Base-by-base conservation (phyloP, 2,329 filamentous ascomycete genomes). In the Pseudogymnoascus sp. region DNA sequence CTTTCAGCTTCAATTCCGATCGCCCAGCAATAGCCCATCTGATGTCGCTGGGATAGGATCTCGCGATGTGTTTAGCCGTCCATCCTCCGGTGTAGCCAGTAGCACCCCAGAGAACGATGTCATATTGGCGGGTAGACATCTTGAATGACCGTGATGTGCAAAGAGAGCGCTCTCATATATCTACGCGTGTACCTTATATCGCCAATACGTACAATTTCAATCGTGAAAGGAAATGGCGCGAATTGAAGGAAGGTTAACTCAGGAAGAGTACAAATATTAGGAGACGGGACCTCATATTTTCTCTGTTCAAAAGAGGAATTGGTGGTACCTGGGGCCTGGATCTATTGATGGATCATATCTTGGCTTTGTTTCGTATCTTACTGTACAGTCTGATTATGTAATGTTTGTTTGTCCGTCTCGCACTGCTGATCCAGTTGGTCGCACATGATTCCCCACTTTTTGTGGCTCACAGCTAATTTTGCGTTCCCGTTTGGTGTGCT, bases 21-120 rank as follows among this genome's bases (percentile, higher is more conserved):
- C 92, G 88, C 30, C 92, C 92, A 50, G 91, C 90, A 61, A 97
- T 78, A 12, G 90, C 92, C 92, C 92, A 97, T 77, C 85, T 91
- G 64, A 96, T 73, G 71, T 90, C 83, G 16, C 88, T 90, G 0
- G 91, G 88, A 1, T 91, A 78, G 65, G 83, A 76, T 12, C 79
- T 80, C 59, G 85, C 80, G 68, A 96, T 87, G 73, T 94, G 85
- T 72, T 95, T 86, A 28, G 87, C 86, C 2, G 85, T 85, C 66
- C 89, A 79, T 65, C 84, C 86, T 38, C 92, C 92, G 0, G 92
- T 97, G 74, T 95, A 96, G 28, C 92, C 92, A 71, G 81, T 87
- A 8, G 87, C 85, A 25, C 87, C 87, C 18, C 88, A 78, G 34
- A 90, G 76, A 43, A 89, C 75, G 57, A 88, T 73, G 67, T 89